Conservation (phyloP, 495 filamentous ascomycete species). For the Geoglossum glabrum region DNA sequence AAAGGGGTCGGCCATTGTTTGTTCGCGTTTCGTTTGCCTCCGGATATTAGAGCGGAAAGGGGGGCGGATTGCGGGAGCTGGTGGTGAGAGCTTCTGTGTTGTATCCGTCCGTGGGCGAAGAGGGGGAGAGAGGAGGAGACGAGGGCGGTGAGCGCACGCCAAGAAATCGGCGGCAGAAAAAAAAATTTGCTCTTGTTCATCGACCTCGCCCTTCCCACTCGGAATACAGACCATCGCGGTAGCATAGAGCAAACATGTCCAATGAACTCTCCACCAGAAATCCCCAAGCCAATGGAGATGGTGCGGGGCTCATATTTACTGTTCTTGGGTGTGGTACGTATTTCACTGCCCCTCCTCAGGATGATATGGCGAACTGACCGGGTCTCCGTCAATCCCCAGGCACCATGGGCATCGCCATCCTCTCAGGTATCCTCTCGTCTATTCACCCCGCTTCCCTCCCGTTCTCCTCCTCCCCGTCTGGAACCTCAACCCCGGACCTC, state of each 20-base stretch:
- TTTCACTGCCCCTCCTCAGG: slow-evolving; percentile 2
- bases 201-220: too few species aligned
- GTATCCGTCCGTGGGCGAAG: too few species aligned
- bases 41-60: too few species aligned
- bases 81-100: too few species aligned
- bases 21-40: too few species aligned
- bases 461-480: slow-evolving; percentile 11
- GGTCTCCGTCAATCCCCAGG: too few species aligned
- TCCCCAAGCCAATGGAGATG: not conserved
- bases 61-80: too few species aligned
- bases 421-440: slow-evolving; percentile 57
- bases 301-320: slow-evolving; percentile 35
- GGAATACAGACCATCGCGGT: not conserved
- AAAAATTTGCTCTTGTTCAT: too few species aligned
- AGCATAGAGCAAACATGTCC: not conserved
- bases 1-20: slow-evolving; percentile 77
- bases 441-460: slow-evolving; percentile 14
- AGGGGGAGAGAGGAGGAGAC: too few species aligned
- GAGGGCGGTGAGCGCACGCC: too few species aligned
- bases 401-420: slow-evolving; percentile 69
- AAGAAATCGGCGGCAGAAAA: too few species aligned
- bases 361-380: not conserved
- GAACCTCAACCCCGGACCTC: not conserved
- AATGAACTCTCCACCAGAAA: not conserved
- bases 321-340: slow-evolving; percentile 54